Evolutionary conservation across 2,329 filamentous ascomycete genomes (phyloP).

Genomic region (Hortaea werneckii): DNA sequence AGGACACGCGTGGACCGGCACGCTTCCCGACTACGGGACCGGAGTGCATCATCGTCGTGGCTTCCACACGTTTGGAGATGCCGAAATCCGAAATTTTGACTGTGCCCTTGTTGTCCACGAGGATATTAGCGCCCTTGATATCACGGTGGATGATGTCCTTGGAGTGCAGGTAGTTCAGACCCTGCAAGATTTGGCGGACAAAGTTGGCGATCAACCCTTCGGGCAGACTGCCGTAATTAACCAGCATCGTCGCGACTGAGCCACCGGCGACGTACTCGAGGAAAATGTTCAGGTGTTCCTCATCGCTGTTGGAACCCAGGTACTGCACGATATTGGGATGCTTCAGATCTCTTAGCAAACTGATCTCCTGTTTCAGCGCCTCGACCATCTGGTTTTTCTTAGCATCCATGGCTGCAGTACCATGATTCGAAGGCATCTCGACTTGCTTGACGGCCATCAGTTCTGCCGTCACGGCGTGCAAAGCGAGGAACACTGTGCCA

Average conservation of each 20-base stretch:
- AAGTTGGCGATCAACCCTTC: conserved; percentile 94
- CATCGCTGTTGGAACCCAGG: conserved; percentile 84
- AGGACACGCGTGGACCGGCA: conserved; percentile 57
- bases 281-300: conserved; percentile 96
- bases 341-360: conserved; percentile 81
- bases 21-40: conserved; percentile 35
- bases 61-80: conserved; percentile 95
- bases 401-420: conserved; percentile 62
- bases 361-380: conserved; percentile 92
- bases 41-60: conserved; percentile 57
- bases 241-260: conserved; percentile 95
- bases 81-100: conserved; percentile 99
- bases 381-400: conserved; percentile 98
- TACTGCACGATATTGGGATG: conserved; percentile 98
- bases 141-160: conserved; percentile 96
- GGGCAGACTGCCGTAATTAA: conserved; percentile 90
- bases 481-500: conserved; percentile 85
- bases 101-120: conserved; percentile 96
- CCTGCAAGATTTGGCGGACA: conserved; percentile 86
- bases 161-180: conserved; percentile 85
- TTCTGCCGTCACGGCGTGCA: conserved; percentile 93
- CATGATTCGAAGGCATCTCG: conserved; percentile 72
- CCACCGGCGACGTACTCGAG: conserved; percentile 96
- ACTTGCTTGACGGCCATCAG: conserved; percentile 98
- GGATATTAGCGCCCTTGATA: conserved; percentile 97